Base-by-base conservation (phyloP, 371 early-diverging fungal species). In the Mucor lusitanicus region DNA sequence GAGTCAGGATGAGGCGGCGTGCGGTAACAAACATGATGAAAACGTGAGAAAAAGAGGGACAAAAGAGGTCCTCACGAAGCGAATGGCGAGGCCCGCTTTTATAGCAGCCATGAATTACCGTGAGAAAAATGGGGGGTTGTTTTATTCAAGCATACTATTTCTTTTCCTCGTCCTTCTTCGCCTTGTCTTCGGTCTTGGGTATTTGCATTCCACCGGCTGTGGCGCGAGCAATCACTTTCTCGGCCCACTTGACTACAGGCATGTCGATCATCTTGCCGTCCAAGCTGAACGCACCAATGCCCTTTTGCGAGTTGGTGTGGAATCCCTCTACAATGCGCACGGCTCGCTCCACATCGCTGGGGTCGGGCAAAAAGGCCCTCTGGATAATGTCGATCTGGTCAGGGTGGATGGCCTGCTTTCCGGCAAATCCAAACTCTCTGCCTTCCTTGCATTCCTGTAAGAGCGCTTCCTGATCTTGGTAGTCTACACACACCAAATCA, bases 371-470 rank as follows among this genome's bases (percentile, higher is more conserved):
- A 74, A 94, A 97, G 37, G 72, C 70, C 23, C 77, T 70, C 62
- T 96, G 95, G 64, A 97, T 95, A 8, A 82, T 83, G 21, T 92
- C 91, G 21, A 96, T 85, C 72, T 97, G 97, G 7, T 82, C 84
- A 28, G 97, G 97, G 69, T 97, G 97, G 60, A 97, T 94, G 2
- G 95, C 95, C 77, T 95, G 96, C 81, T 97, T 97, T 59, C 97
- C 97, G 27, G 94, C 89, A 79, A 95, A 97, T 6, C 97, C 97
- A 90, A 95, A 94, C 58, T 90, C 84, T 25, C 91, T 86, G 1
- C 95, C 97, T 76, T 96, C 94, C 32, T 73, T 74, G 71, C 94
- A 91, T 78, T 97, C 97, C 44, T 92, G 94, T 19, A 65, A 65
- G 74, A 95, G 75, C 37, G 89, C 81, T 3, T 81, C 83, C 19